Evolutionary conservation across 345 rosid genomes (phyloP), one percentile per base, ranked within the genome.

Genomic region (Anastatica hierochuntica): DNA sequence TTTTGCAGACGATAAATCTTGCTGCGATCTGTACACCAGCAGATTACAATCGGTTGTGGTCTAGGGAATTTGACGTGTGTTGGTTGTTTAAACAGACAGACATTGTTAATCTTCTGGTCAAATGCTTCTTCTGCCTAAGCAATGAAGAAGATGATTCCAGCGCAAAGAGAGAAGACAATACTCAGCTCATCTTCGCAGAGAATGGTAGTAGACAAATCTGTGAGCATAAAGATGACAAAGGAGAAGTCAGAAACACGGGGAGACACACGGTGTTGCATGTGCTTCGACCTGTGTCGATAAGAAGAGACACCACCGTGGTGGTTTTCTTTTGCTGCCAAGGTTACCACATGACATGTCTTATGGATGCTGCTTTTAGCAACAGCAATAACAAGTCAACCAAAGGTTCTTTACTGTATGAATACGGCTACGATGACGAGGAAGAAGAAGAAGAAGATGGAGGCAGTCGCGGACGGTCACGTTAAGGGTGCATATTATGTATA

Each of bases 11-110:
- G 15, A 82, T 94, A 31, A 94, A 94, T 77, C 84, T 94, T 1
- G 99, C 99, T 12, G 99, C 99, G 70, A 94, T 94, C 74, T 94
- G 99, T 67, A 94, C 97, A 35, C 99, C 99, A 21, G 99, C 99
- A 1, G 99, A 94, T 71, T 94, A 94, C 74, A 94, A 94, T 71
- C n/a, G n/a, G n/a, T n/a, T n/a, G n/a, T n/a, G 4, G 5, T 46
- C 27, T 16, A 23, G 51, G 30, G 53, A 17, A 45, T 37, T 20
- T 55, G 66, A 76, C 46, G 30, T 62, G 24, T 57, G 57, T n/a
- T 50, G 29, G 29, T n/a, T 33, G 55, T 34, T 56, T 7, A 33
- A 61, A 50, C 78, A 94, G 99, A 88, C 99, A 10, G 99, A 94
- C 65, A 75, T 86, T 54, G 94, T 88, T 18, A 82, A 94, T 76